Evolutionary conservation across 2,329 filamentous ascomycete species (phyloP).

Genomic region (Beauveria rudraprayagi): DNA sequence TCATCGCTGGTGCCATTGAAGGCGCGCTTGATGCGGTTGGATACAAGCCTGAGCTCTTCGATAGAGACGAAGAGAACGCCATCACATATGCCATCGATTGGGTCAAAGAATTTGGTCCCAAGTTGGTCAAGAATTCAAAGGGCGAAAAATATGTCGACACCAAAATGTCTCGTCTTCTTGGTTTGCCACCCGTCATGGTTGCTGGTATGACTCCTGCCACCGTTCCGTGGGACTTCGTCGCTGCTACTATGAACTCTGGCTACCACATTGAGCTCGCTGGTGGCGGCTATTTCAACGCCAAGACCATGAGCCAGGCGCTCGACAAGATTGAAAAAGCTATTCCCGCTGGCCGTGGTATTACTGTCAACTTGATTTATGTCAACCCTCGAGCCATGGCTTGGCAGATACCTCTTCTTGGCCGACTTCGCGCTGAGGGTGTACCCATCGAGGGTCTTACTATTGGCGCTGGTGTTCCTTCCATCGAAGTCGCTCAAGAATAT

Average conservation of each 20-base stretch:
- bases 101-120: slow-evolving; percentile 96
- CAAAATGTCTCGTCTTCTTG: slow-evolving; percentile 84
- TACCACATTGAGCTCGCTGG: slow-evolving; percentile 88
- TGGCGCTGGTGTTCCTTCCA: slow-evolving; percentile 85
- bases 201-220: slow-evolving; percentile 92
- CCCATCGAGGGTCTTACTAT: slow-evolving; percentile 90
- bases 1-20: slow-evolving; percentile 87
- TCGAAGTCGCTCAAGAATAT: slow-evolving; percentile 88
- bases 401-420: slow-evolving; percentile 80
- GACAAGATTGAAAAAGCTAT: slow-evolving; percentile 78
- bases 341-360: slow-evolving; percentile 78
- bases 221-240: slow-evolving; percentile 84
- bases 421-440: slow-evolving; percentile 74
- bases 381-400: slow-evolving; percentile 83
- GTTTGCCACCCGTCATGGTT: slow-evolving; percentile 80
- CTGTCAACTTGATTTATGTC: slow-evolving; percentile 85
- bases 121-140: slow-evolving; percentile 77
- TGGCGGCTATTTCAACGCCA: slow-evolving; percentile 80
- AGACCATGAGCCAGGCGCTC: slow-evolving; percentile 74
- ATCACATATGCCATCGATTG: slow-evolving; percentile 94
- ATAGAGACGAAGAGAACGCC: slow-evolving; percentile 89
- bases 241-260: slow-evolving; percentile 89
- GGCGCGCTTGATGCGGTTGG: slow-evolving; percentile 86
- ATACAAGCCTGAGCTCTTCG: slow-evolving; percentile 96
- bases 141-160: slow-evolving; percentile 92